phyloP scores from a whole-genome alignment of 78 protist species.

The Guillardia theta region DNA sequence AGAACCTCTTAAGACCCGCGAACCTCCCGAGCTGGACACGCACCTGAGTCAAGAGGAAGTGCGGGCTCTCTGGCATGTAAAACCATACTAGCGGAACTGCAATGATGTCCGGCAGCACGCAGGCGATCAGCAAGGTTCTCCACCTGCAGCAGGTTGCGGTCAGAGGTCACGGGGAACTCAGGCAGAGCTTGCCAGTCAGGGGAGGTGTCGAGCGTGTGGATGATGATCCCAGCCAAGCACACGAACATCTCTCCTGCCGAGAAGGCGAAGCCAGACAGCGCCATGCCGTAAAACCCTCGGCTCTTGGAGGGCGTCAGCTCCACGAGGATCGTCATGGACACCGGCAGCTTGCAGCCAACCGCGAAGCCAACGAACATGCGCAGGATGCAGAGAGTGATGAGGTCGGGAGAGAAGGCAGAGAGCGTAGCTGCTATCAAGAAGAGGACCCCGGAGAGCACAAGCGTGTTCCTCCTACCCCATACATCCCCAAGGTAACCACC shows the following conservation, averaged over 20 bases:
- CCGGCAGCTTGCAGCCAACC: slow-evolving; percentile 19
- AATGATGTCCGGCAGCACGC: neutral
- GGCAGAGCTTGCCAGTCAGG: neutral
- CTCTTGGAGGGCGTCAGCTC: neutral
- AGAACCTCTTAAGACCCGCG: neutral
- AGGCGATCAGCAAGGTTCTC: neutral
- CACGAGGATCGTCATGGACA: neutral
- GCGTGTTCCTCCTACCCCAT: neutral
- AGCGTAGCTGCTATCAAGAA: neutral
- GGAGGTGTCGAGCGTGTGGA: neutral
- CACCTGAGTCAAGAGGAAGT: neutral
- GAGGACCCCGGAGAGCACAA: neutral
- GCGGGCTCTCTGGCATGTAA: neutral
- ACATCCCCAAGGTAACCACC: neutral
- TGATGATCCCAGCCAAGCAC: neutral
- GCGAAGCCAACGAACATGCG: neutral
- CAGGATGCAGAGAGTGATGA: neutral
- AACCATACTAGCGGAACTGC: neutral
- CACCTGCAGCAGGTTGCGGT: neutral
- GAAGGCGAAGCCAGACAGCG: neutral
- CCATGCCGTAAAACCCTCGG: neutral
- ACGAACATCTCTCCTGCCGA: neutral
- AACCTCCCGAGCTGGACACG: neutral
- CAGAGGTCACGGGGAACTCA: neutral
- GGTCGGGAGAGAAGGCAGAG: neutral